phyloP scores from a whole-genome alignment of 257 asterid genomes.

The Ligustrum vulgare region DNA sequence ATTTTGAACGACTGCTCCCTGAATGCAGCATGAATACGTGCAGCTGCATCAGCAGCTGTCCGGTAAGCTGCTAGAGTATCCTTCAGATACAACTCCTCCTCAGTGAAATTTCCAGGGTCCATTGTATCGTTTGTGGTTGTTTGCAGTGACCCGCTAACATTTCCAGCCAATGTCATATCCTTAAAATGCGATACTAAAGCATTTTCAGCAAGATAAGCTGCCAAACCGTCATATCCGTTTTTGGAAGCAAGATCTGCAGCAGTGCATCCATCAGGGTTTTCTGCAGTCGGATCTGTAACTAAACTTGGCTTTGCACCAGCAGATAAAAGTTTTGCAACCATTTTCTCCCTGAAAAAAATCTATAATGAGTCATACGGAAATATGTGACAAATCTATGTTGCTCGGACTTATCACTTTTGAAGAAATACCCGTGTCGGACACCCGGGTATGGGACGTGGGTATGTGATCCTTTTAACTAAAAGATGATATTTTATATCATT shows the following conservation, averaged over 20 bases:
- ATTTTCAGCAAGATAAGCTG: constrained; percentile 95
- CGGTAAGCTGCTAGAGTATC: constrained; percentile 90
- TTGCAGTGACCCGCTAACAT: constrained; percentile 82
- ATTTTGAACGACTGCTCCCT: constrained; percentile 73
- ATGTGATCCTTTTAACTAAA: too few relatives aligned
- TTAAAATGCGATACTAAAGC: constrained; percentile 76
- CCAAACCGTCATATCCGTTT: constrained; percentile 80
- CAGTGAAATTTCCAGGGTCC: constrained; percentile 50
- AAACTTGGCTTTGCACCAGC: constrained; percentile 89
- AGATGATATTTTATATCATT: too few relatives aligned
- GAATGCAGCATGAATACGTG: constrained; percentile 93
- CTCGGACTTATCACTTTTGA: too few relatives aligned
- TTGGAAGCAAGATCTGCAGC: constrained; percentile 95
- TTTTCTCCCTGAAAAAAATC: constrained; percentile 68
- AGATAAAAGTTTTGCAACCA: constrained; percentile 90
- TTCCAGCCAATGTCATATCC: constrained; percentile 94
- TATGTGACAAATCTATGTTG: neutral
- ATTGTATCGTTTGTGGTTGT: constrained; percentile 36
- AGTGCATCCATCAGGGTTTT: constrained; percentile 71
- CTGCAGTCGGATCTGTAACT: constrained; percentile 87
- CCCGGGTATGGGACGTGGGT: too few relatives aligned
- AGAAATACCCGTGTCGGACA: too few relatives aligned
- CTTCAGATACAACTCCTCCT: constrained; percentile 72
- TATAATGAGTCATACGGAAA: neutral
- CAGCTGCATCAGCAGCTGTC: constrained; percentile 98